phyloP scores from a whole-genome alignment of 192 early-diverging fungal species.

The Umbelopsis ramanniana region DNA sequence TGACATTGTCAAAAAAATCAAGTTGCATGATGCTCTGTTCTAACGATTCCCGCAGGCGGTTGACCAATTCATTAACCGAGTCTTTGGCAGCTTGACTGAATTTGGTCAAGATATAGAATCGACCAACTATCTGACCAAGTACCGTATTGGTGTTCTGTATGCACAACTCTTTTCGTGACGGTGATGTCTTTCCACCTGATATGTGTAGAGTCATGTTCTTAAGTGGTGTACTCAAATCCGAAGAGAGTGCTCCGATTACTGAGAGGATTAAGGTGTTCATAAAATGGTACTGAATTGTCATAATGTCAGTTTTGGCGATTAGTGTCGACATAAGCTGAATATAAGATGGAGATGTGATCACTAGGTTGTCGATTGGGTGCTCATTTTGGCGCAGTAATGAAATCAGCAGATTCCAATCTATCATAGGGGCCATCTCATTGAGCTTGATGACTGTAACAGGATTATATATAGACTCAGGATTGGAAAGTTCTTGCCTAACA shows the following conservation, averaged over 20 bases:
- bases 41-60: conserved; percentile 49
- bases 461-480: conserved; percentile 56
- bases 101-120: conserved; percentile 3
- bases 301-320: conserved; percentile 36
- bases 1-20: not conserved
- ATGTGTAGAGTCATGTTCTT: not conserved
- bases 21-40: conserved; percentile 54
- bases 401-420: conserved; percentile 47
- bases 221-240: not conserved
- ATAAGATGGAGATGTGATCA: conserved; percentile 51
- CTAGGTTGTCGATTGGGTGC: conserved; percentile 37
- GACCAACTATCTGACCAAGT: conserved; percentile 19
- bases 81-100: conserved; percentile 37
- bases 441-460: conserved; percentile 39
- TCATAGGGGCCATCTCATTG: conserved; percentile 36
- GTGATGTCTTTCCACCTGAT: conserved; percentile 17
- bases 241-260: not conserved
- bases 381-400: conserved; percentile 11
- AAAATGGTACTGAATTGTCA: conserved; percentile 52
- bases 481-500: conserved; percentile 45
- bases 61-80: conserved; percentile 40
- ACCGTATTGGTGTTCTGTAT: not conserved
- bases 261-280: conserved; percentile 13
- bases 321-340: conserved; percentile 45
- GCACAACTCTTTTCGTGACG: conserved; percentile 49